Base-by-base conservation (phyloP, 768 basidiomycete species). In the Tylopilus subfusipes region DNA sequence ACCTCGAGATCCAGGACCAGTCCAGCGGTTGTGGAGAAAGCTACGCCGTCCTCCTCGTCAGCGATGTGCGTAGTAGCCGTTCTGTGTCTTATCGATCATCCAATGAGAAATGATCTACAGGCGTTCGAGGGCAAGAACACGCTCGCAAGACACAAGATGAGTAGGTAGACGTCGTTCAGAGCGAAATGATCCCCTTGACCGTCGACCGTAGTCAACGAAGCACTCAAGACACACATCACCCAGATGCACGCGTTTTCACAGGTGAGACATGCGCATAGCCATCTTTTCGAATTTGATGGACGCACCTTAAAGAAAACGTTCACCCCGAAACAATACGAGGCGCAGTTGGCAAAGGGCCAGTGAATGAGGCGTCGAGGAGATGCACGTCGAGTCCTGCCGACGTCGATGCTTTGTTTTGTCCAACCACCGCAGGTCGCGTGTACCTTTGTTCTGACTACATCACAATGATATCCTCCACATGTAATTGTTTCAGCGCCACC, bases 201-300 rank as follows among this genome's bases (percentile, higher is more conserved):
- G 19, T 50, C 38, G 42, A 9, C 45, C 25, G 18, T 56, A 93
- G 90, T 93, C 54, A 92, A 93, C 62, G 85, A 90, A 22, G 64
- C 85, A 10, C 67, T 93, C 63, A 92, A 88, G 72, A 73, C 72
- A 2, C 76, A 91, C 61, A 91, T 93, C 53, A 75, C 86, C 0
- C 81, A 86, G 53, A 85, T 93, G 80, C 90, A 93, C 62, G 90
- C 91, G 5, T 93, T 93, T 70, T 90, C 90, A 14, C 90, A 93
- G 83, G 91, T 90, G 59, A 49, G 72, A 46, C 22, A 42, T 13
- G 4, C 24, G 6, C 33, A 18, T 18, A 24, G 11, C 12, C 47
- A 27, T 52, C 27, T 3, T 14, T 31, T 22, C 42, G 24, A 46
- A 30, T 44, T 27, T 33, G 22, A 53, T 43, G 8, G 11, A 50